Evolutionary conservation across 768 basidiomycete genomes (phyloP), one percentile per base, ranked within the genome.

Genomic region (Tubosaeta sp.): DNA sequence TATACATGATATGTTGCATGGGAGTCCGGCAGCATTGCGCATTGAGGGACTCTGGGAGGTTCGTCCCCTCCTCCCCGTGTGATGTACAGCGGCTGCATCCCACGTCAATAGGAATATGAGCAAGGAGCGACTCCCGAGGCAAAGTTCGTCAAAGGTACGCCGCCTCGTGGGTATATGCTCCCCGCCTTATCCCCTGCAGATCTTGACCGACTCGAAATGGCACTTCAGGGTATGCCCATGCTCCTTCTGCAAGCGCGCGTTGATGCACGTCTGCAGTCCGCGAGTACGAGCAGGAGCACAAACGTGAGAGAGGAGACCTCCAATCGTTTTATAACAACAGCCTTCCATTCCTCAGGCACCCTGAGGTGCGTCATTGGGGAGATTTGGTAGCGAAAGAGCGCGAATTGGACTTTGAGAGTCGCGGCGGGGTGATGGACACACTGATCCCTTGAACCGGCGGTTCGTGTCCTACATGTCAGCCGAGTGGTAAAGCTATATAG

Each of bases 191-290:
- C 32, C 22, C n/a, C n/a, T 27, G 22, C 8, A 92, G 91, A 94
- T 63, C 76, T 94, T 5, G 91, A 94, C 63, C 76, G 87, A 6
- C 84, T 92, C 49, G 91, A 94, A 66, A 87, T 94, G 87, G 89
- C 89, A 1, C 72, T 83, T 1, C 91, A 94, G 77, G 90, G 87
- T 81, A 43, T 14, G 44, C 49, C 6, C 27, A 9, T 27, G 9
- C 27, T n/a, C 27, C 27, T 2, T 27, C 27, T 27, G 27, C 27
- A 27, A 27, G 27, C 27, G 12, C 10, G 6, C 9, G 18, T 18
- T 24, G 39, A 36, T 36, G 25, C 25, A 7, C 16, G 25, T 3
- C 14, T 25, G 30, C 46, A 90, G 90, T 89, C 0, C 69, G 76
- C 1, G 87, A 91, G 63, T 92, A 93, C 56, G 90, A 89, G 60